Evolutionary conservation across 225 moss, liverwort and hornwort species (phyloP).

Genomic region (Rhytidiadelphus loreus): DNA sequence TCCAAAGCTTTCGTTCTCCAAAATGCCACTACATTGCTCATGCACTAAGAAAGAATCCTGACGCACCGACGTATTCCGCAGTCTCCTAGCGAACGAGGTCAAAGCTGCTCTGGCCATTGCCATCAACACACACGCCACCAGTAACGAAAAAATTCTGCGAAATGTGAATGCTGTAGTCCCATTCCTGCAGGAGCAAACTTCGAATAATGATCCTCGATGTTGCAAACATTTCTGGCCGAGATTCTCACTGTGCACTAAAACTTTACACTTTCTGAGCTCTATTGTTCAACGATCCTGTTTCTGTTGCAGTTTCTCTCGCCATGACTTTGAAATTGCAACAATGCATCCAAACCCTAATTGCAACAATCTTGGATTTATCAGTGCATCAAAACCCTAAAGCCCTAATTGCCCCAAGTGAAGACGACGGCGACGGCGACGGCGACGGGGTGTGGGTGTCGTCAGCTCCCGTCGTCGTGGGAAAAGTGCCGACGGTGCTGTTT

Average conservation of each 20-base stretch:
- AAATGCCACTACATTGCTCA: neutral
- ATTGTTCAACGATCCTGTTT: too few relatives aligned
- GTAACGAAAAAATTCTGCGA: neutral
- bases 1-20: neutral
- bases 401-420: neutral
- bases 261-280: neutral
- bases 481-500: neutral
- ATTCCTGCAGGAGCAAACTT: neutral
- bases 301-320: neutral
- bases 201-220: neutral
- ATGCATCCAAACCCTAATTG: neutral
- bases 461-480: neutral
- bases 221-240: neutral
- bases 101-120: constrained; percentile 8
- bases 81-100: neutral
- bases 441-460: neutral
- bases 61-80: neutral
- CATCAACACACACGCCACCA: neutral
- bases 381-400: neutral
- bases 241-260: neutral
- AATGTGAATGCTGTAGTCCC: neutral
- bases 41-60: neutral
- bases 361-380: neutral
- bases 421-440: neutral
- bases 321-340: neutral